These are phyloP conservation scores for Ruellia speciosa DNA, from an alignment of 305 asterid genomes.

Conservation along the genomic window DNA sequence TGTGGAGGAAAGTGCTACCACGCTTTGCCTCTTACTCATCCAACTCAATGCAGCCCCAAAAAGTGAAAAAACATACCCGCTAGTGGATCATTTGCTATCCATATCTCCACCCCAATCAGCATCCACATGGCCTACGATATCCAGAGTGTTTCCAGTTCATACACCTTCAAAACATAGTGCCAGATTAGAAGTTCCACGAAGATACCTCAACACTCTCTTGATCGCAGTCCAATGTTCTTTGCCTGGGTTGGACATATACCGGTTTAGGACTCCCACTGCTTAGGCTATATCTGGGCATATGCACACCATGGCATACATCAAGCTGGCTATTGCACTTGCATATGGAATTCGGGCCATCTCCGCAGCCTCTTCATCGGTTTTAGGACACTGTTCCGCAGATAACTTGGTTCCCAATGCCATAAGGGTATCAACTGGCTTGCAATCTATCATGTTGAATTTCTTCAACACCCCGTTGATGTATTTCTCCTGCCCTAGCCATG, in stretches of 20 bases:
- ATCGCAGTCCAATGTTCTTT: slow-evolving; percentile 3
- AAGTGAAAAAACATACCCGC: background rate
- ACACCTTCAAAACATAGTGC: too few relatives aligned
- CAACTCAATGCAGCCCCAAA: background rate
- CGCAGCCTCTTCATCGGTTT: background rate
- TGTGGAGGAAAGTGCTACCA: background rate
- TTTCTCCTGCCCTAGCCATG: background rate
- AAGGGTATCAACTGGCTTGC: slow-evolving; percentile 1
- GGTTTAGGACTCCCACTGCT: background rate
- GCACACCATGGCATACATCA: slow-evolving; percentile 10
- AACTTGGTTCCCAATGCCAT: slow-evolving; percentile 13
- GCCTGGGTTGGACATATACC: slow-evolving; percentile 1
- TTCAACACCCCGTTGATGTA: slow-evolving; percentile 1
- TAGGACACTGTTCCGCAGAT: background rate
- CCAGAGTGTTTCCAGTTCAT: background rate
- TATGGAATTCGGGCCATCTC: slow-evolving; percentile 10
- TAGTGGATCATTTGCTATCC: background rate
- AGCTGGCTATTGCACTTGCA: slow-evolving; percentile 4
- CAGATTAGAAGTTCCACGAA: background rate
- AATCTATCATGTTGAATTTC: slow-evolving; percentile 2
- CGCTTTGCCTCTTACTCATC: background rate
- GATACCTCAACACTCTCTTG: background rate
- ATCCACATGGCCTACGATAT: background rate
- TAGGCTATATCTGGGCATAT: background rate
- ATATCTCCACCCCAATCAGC: background rate